A percentile compares a stretch with the other conserved stretches of the same genome.
phyloP scores from a whole-genome alignment of 2,329 filamentous ascomycete genomes.

The Diplodia intermedia region DNA sequence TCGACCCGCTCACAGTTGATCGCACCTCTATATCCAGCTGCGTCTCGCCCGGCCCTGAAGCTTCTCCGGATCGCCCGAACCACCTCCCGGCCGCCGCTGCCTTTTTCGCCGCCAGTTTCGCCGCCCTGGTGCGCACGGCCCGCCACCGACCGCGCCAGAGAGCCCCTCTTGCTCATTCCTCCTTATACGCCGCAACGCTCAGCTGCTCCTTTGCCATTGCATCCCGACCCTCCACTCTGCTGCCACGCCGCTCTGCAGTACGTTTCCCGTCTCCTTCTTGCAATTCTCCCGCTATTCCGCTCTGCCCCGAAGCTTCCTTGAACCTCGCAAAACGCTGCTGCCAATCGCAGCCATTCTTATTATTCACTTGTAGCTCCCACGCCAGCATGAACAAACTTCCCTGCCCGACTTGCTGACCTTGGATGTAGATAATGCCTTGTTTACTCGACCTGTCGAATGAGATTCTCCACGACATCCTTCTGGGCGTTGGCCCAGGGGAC shows the following conservation, averaged over 20 bases:
- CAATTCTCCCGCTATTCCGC: background rate
- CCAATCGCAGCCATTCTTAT: background rate
- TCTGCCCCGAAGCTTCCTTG: background rate
- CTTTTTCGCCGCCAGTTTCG: background rate
- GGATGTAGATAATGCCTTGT: constrained; percentile 7
- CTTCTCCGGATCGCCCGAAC: constrained; percentile 1
- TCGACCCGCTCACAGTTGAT: background rate
- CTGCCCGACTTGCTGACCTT: background rate
- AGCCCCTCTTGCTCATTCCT: constrained; percentile 15
- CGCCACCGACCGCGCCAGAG: background rate
- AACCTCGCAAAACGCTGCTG: background rate
- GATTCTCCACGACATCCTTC: constrained; percentile 28
- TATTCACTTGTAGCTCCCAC: background rate
- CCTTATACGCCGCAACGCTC: constrained; percentile 15
- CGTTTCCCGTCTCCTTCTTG: too few relatives aligned
- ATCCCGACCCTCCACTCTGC: background rate
- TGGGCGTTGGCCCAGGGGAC: constrained; percentile 15
- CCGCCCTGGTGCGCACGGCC: background rate
- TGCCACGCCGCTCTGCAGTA: background rate
- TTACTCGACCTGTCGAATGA: constrained; percentile 32
- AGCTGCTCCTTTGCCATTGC: background rate
- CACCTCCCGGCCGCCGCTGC: constrained; percentile 1
- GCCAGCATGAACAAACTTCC: background rate
- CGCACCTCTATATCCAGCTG: constrained; percentile 7
- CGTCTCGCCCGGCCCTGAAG: background rate